Base-by-base conservation (phyloP, 257 asterid genomes). In the Mentha longifolia region DNA sequence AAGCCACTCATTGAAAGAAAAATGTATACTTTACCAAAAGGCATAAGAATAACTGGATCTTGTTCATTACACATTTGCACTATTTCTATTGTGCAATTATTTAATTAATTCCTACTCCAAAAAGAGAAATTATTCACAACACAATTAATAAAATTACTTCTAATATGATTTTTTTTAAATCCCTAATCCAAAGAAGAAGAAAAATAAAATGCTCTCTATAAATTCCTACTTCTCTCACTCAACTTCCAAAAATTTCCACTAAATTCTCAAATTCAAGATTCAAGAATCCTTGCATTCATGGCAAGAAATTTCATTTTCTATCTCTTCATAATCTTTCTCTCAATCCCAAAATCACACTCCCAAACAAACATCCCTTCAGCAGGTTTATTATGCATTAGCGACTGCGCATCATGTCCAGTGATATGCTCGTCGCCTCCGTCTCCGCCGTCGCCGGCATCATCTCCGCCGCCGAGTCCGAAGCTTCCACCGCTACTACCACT, bases 341-440 rank as follows among this genome's bases (percentile, higher is more conserved):
- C 76, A 54, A 20, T 61, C 51, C 55, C 80, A 55, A 59, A 41
- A 63, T 85, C 87, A 11, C 15, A 74, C 7, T 16, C 19, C 45
- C 88, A 84, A 70, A 62, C 80, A 15, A 28, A 50, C 55, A 16
- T n/a, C 13, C 78, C 88, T 11, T 59, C 79, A 6, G 58, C 80
- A 25, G 78, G 84, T 62, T 67, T 86, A 73, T 71, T 88, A 14
- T 92, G 96, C 82, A 85, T 89, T 4, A 89, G 94, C 71, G 94
- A 89, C 6, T 89, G 96, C 46, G 77, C 55, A 14, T 78, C 92
- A 0, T 92, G 98, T 76, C 95, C 98, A 1, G 82, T 79, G 74
- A 84, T 85, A 11, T 92, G 98, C 82, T 88, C 96, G 0, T 82
- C 94, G 10, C 95, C 94, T 22, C 89, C 96, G 6, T 50, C 87